phyloP scores from a whole-genome alignment of 2,329 filamentous ascomycete genomes.

The Blastomyces gilchristii region DNA sequence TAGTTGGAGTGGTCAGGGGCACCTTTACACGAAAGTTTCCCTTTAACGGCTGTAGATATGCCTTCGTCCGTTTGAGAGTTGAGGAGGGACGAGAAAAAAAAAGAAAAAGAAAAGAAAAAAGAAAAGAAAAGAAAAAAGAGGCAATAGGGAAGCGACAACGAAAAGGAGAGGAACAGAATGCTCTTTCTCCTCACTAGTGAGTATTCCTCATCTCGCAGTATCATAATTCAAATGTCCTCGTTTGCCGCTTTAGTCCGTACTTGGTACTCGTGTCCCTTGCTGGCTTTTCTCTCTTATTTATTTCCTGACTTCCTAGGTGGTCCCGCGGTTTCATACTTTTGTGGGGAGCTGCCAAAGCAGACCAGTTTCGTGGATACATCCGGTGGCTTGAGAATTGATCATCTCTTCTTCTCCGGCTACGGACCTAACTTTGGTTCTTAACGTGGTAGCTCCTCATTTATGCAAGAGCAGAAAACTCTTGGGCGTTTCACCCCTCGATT shows the following conservation, averaged over 20 bases:
- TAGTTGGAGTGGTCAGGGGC: not conserved
- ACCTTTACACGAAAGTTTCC: not conserved
- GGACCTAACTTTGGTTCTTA: constrained; percentile 16
- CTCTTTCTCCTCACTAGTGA: not conserved
- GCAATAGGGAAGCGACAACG: no score
- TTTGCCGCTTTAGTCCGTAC: not conserved
- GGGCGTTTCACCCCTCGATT: constrained; percentile 31
- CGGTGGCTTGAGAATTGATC: constrained; percentile 3
- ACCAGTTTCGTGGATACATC: not conserved
- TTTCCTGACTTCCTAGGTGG: not conserved
- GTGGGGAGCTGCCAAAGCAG: constrained; percentile 5
- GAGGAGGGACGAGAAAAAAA: not conserved
- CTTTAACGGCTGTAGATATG: not conserved
- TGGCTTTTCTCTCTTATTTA: not conserved
- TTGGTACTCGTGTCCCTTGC: not conserved
- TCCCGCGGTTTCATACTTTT: not conserved
- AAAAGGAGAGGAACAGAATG: not conserved
- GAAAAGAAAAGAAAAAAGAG: no score
- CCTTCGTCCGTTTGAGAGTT: not conserved
- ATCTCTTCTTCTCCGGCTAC: constrained; percentile 9
- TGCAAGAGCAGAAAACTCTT: constrained; percentile 17
- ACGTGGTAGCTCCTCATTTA: constrained; percentile 10
- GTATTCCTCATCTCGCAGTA: not conserved
- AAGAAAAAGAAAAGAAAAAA: no score
- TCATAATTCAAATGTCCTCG: not conserved